Conservation (phyloP, 495 filamentous ascomycete genomes). For the Echria macrotheca region DNA sequence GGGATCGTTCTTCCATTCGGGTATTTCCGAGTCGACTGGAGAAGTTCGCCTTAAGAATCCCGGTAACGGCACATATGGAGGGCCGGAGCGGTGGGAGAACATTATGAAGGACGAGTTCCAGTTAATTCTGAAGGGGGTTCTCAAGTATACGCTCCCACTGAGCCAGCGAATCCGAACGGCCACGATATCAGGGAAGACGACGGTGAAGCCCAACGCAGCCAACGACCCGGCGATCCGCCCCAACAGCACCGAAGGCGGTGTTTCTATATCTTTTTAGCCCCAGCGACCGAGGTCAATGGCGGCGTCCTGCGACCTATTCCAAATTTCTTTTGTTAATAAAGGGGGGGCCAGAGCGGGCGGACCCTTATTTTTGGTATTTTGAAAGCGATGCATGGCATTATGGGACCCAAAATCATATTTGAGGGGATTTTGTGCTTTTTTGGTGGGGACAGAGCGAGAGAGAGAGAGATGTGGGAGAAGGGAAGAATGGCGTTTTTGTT, state of each 20-base stretch:
- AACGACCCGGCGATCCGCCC: constrained; percentile 36
- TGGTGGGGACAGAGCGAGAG: background rate
- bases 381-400: constrained; percentile 20
- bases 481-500: constrained; percentile 8
- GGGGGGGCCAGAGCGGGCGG: background rate
- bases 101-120: constrained; percentile 89
- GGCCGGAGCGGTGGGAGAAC: constrained; percentile 84
- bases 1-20: constrained; percentile 71
- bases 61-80: constrained; percentile 83
- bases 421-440: background rate
- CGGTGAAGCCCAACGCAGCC: constrained; percentile 46
- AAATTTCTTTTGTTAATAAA: constrained; percentile 6
- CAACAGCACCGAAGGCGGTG: constrained; percentile 25
- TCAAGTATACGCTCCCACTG: constrained; percentile 85
- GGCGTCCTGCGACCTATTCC: constrained; percentile 3
- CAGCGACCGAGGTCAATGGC: background rate
- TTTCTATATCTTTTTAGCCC: constrained; percentile 13
- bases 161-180: constrained; percentile 58
- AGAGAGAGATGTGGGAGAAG: too few relatives aligned
- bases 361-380: constrained; percentile 14
- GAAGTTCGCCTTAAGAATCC: constrained; percentile 76
- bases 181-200: constrained; percentile 44
- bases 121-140: constrained; percentile 78
- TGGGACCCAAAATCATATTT: constrained; percentile 10
- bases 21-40: constrained; percentile 62